phyloP scores from a whole-genome alignment of 164 flowering plant genomes.

The Piper betle region DNA sequence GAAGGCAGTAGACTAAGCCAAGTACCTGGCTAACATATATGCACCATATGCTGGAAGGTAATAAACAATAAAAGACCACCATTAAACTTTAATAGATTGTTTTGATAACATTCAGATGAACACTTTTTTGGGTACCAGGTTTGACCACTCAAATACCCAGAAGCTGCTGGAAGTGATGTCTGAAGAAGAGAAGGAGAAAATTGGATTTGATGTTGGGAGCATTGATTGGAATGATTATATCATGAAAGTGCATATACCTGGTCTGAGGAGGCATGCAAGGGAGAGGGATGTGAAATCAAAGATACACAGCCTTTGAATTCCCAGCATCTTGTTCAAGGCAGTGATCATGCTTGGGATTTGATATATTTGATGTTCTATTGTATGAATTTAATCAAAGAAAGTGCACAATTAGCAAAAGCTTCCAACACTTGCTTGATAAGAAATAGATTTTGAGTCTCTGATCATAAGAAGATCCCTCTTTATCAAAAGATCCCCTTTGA shows the following conservation, averaged over 20 bases:
- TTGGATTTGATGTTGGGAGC: constrained; percentile 69
- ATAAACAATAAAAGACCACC: background rate
- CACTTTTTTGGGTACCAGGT: constrained; percentile 22
- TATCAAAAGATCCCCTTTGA: too few relatives aligned
- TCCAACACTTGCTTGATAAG: too few relatives aligned
- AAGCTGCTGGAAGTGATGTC: constrained; percentile 62
- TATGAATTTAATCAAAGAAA: too few relatives aligned
- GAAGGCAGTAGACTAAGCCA: constrained; percentile 66
- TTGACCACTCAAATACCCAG: constrained; percentile 46
- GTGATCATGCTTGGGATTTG: too few relatives aligned
- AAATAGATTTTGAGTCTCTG: too few relatives aligned
- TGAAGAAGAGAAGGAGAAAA: constrained; percentile 53
- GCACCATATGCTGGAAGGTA: constrained; percentile 54
- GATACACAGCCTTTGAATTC: too few relatives aligned
- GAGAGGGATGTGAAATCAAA: constrained; percentile 24
- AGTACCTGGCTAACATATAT: constrained; percentile 57
- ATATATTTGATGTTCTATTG: too few relatives aligned
- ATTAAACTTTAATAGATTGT: too few relatives aligned
- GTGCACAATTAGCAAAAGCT: too few relatives aligned
- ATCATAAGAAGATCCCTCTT: too few relatives aligned
- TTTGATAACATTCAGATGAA: too few relatives aligned
- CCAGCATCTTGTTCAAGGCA: background rate
- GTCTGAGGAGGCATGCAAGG: constrained; percentile 80
- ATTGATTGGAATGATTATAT: constrained; percentile 83
- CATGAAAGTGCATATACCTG: constrained; percentile 69